Evolutionary conservation across 495 filamentous ascomycete species (phyloP), one percentile per base, ranked within the genome.

Genomic region (Trypethelium eluteriae): DNA sequence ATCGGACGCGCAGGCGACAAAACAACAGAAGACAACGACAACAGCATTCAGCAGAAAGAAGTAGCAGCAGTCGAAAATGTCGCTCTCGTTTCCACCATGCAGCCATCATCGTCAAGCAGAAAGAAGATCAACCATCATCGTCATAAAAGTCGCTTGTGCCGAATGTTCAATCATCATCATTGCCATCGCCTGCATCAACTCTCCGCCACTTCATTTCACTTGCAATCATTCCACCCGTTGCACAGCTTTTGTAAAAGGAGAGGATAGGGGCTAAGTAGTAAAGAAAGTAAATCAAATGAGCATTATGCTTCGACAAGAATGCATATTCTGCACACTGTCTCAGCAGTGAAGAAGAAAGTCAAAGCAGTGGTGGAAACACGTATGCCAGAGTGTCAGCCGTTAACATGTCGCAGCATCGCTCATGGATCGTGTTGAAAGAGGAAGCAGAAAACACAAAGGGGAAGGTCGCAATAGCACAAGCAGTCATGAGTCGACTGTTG

Each of bases 81-180:
- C 53, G 53, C 53, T 59, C 53, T 59, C 53, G 53, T 36, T 59
- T 59, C 53, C 53, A 18, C 53, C 53, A 59, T 59, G 53, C 53
- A 59, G 53, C 53, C 53, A 59, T 59, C 53, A 59, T 59, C 53
- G 53, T 59, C 32, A 36, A 44, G 25, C 25, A 25, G 25, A 25
- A 25, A 25, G 25, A 36, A 35, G 53, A 10, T 36, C 53, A 34
- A 14, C 53, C 34, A 7, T 59, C 53, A 14, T 59, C 53, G 32
- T 59, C 41, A 44, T 44, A 44, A 59, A 59, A 53, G 49, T 36
- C 53, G 53, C 53, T 59, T 59, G 6, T 34, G 18, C 32, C 18
- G 32, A 36, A 59, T 11, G 49, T 16, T 16, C 25, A 11, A 53
- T 59, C 32, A 36, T 36, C 53, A 36, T 59, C 53, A 32, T 59